Base-by-base conservation (phyloP, 1,284 basidiomycete genomes). In the Trametes polyzona region DNA sequence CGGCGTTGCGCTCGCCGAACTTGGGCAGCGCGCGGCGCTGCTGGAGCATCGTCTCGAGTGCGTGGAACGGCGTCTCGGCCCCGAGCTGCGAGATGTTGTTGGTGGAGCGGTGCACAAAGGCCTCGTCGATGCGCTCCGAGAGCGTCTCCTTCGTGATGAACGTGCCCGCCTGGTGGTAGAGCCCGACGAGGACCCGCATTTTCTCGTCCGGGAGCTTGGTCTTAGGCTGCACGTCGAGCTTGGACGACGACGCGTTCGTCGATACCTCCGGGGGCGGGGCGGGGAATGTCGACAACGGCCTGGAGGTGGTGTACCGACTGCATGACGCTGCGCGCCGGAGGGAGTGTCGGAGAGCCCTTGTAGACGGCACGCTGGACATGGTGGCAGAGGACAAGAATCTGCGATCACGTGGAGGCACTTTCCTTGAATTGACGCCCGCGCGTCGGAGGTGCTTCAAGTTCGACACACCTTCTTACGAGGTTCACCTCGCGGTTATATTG, bases 101-200 rank as follows among this genome's bases (percentile, higher is more conserved):
- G 30, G 16, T 6, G 16, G 9, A 30, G n/a, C 24, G 33, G 4
- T 59, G 24, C 27, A 68, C 58, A 64, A 91, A 90, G 1, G 83
- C 83, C 10, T 79, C 69, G 73, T 90, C 86, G 49, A 91, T 90
- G 48, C 74, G 75, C n/a, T 76, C 60, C 21, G 80, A 78, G 36
- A 91, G 81, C 65, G 81, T 89, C 59, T 88, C 84, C n/a, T 76
- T 76, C 9, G 88, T 88, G 59, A 91, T 80, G 74, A 87, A 90
- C 4, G 73, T 73, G 51, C 81, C 80, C 41, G 84, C 73, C 71
- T 88, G 81, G 75, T 91, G 88, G 74, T 91, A 91, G 44, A 91
- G 79, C 9, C 82, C 79, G 57, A 90, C 79, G 62, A 91, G 83
- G 5, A 87, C 84, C 58, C 87, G 86, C 74, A 90, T 76, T 72